These are phyloP conservation scores for Phyllosticta citrichinensis DNA, from an alignment of 2,329 filamentous ascomycete genomes.

Conservation along the genomic window DNA sequence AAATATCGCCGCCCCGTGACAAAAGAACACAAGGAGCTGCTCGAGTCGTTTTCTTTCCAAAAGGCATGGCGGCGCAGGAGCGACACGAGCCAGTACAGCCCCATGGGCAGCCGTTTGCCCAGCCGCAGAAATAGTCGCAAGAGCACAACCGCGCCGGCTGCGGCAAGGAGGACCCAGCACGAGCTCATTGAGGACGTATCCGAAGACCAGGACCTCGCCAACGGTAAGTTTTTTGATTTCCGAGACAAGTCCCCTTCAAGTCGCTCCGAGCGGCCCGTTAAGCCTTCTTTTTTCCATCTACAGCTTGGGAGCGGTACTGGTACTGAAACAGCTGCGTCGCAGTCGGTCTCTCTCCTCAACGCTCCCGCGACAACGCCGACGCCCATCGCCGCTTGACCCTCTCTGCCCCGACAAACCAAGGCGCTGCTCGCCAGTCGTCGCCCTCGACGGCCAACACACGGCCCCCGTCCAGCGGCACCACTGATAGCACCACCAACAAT, in stretches of 20 bases:
- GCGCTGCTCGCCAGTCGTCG: not conserved
- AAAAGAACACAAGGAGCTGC: conserved; percentile 40
- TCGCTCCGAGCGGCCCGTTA: conserved; percentile 35
- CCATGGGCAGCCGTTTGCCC: conserved; percentile 39
- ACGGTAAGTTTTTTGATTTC: conserved; percentile 18
- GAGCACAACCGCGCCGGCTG: conserved; percentile 15
- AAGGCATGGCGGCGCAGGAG: conserved; percentile 38
- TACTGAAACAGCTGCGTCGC: conserved; percentile 3
- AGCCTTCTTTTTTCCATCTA: not conserved
- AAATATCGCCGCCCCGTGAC: conserved; percentile 41
- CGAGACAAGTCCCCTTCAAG: conserved; percentile 16
- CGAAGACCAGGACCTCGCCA: conserved; percentile 31
- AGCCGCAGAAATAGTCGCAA: conserved; percentile 28
- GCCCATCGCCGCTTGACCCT: not conserved
- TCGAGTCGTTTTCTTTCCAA: conserved; percentile 38
- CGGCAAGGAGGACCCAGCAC: conserved; percentile 13
- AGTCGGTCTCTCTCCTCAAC: conserved; percentile 4
- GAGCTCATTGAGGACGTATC: conserved; percentile 35
- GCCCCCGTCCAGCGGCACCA: not conserved
- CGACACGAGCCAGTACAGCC: conserved; percentile 35
- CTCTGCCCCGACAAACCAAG: not conserved
- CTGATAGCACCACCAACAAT: not conserved
- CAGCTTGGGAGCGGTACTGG: not conserved
- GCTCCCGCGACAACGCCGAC: not conserved
- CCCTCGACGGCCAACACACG: not conserved